A percentile compares a stretch with the other conserved stretches of the same genome.
These are phyloP conservation scores for Aspergillus sparsus DNA, from an alignment of 495 filamentous ascomycete species.

Conservation along the genomic window DNA sequence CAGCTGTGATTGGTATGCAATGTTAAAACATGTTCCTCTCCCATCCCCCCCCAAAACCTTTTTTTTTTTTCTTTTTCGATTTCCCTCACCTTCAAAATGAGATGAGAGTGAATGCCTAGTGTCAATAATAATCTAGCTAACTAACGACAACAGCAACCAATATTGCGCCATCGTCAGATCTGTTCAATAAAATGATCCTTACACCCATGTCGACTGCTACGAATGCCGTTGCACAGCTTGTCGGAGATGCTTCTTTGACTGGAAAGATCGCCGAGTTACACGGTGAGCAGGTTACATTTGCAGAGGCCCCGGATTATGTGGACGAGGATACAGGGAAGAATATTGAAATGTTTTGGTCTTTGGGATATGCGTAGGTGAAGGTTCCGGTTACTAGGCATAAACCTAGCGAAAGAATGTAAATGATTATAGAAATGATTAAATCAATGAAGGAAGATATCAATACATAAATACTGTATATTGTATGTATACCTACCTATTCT, in stretches of 20 bases:
- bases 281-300: constrained; percentile 53
- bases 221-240: constrained; percentile 46
- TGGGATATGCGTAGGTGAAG: constrained; percentile 41
- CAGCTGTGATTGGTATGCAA: constrained; percentile 49
- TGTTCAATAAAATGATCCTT: constrained; percentile 53
- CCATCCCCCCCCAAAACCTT: background rate
- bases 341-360: constrained; percentile 48
- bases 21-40: background rate
- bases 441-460: background rate
- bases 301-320: constrained; percentile 49
- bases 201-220: constrained; percentile 55
- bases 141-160: constrained; percentile 43
- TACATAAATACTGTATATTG: background rate
- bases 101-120: no score
- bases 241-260: constrained; percentile 40
- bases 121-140: no score
- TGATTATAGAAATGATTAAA: background rate
- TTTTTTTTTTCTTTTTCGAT: no score
- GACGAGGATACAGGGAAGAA: constrained; percentile 54
- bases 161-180: constrained; percentile 42
- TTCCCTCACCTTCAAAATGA: no score
- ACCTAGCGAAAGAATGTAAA: background rate
- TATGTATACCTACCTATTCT: constrained; percentile 12
- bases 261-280: constrained; percentile 56
- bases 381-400: background rate